phyloP scores from a whole-genome alignment of 257 asterid genomes.

The Lycium ferocissimum region DNA sequence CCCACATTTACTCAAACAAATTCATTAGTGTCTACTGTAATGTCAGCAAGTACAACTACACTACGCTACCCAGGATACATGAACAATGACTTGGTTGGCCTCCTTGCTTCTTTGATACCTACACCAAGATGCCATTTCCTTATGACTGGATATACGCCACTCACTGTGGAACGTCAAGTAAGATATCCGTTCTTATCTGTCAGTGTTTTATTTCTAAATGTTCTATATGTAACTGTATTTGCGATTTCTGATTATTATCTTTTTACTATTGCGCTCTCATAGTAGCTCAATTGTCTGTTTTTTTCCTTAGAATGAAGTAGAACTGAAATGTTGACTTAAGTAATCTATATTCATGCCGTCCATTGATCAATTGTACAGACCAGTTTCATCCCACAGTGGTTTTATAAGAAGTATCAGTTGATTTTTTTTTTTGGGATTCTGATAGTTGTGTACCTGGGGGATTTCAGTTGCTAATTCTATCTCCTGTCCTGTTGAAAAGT shows the following conservation, averaged over 20 bases:
- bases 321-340: not conserved
- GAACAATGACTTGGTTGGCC: constrained; percentile 99
- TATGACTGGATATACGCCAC: constrained; percentile 99
- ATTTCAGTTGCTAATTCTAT: not conserved
- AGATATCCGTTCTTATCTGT: constrained; percentile 37
- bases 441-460: not conserved
- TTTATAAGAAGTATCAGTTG: not conserved
- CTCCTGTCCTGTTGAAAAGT: not conserved
- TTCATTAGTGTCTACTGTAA: constrained; percentile 96
- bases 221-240: not conserved
- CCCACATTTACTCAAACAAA: constrained; percentile 97
- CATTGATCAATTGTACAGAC: not conserved
- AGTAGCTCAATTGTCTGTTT: not conserved
- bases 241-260: constrained; percentile 4
- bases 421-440: not conserved
- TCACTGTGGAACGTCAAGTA: constrained; percentile 98
- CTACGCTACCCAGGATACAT: constrained; percentile 97
- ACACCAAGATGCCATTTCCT: constrained; percentile 99
- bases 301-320: not conserved
- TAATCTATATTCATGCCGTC: not conserved
- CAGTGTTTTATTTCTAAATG: not conserved
- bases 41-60: constrained; percentile 99
- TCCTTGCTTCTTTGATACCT: constrained; percentile 97
- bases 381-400: not conserved
- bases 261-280: not conserved